A percentile compares a stretch with the other conserved stretches of the same genome.
Conservation (phyloP, 75 land plant genomes). For the Picea glauca region DNA sequence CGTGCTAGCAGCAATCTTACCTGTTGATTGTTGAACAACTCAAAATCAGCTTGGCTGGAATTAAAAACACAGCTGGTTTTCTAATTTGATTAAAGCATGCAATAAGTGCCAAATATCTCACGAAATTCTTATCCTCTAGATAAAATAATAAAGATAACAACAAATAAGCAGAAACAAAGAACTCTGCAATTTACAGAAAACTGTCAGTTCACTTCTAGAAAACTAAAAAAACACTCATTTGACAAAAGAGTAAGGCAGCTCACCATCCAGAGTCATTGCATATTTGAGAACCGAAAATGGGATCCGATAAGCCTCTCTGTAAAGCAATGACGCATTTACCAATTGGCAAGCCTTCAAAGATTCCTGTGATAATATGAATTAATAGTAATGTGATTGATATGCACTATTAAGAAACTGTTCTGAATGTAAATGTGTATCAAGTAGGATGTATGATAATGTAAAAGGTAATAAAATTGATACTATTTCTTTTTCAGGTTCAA, state of each 20-base stretch:
- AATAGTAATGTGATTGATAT: neutral
- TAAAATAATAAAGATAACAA: neutral
- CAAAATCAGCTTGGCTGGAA: neutral
- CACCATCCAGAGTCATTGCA: constrained; percentile 99
- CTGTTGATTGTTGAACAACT: constrained; percentile 26
- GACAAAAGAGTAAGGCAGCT: constrained; percentile 19
- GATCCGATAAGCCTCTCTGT: constrained; percentile 67
- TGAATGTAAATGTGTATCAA: neutral
- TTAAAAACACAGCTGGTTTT: neutral
- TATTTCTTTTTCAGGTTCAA: no score
- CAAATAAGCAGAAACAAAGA: neutral
- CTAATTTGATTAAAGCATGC: neutral
- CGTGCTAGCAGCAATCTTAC: constrained; percentile 97
- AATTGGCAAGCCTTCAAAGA: constrained; percentile 77
- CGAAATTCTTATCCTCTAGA: neutral
- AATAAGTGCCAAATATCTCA: neutral
- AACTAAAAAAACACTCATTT: neutral
- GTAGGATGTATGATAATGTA: neutral
- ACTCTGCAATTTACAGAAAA: constrained; percentile 3
- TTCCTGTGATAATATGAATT: constrained; percentile 47
- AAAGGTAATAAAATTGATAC: constrained; percentile 8
- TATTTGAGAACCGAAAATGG: constrained; percentile 97
- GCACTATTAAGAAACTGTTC: neutral
- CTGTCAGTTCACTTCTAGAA: neutral
- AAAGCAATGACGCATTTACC: constrained; percentile 89